Evolutionary conservation across 192 early-diverging fungal genomes (phyloP).

Genomic region (Coemansia sp.): DNA sequence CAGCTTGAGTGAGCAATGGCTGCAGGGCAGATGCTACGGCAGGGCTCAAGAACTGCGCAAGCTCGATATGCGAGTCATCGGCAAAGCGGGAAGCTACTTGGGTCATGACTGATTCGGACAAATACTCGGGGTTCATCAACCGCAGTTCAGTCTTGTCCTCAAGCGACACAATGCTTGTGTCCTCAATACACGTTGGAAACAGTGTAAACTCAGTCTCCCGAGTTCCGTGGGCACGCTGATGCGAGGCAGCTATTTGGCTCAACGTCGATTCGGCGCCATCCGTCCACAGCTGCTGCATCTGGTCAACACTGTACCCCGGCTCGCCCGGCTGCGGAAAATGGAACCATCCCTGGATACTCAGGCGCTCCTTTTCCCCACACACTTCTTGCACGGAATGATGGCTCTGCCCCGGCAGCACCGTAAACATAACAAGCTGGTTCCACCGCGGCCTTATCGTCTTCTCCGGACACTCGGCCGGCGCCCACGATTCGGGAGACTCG

Average conservation of each 20-base stretch:
- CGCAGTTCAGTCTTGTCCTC: conserved; percentile 53
- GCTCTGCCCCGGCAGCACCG: conserved; percentile 73
- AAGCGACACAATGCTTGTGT: conserved; percentile 1
- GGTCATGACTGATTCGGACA: conserved; percentile 48
- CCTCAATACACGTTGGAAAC: not conserved
- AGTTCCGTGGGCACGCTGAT: conserved; percentile 31
- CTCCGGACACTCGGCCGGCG: conserved; percentile 62
- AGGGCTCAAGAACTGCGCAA: conserved; percentile 60
- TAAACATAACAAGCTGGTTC: conserved; percentile 80
- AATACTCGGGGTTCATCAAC: conserved; percentile 68
- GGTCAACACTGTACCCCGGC: conserved; percentile 57
- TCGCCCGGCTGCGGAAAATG: conserved; percentile 74
- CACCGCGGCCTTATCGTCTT: conserved; percentile 60
- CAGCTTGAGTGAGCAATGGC: conserved; percentile 30
- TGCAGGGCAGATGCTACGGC: conserved; percentile 43
- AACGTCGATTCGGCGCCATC: conserved; percentile 58
- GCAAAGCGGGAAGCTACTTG: conserved; percentile 64
- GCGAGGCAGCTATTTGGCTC: conserved; percentile 56
- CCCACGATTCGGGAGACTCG: conserved; percentile 56
- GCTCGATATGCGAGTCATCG: conserved; percentile 68
- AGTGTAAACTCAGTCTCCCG: conserved; percentile 33
- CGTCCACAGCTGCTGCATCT: conserved; percentile 49
- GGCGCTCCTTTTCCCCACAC: conserved; percentile 53
- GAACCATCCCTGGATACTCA: conserved; percentile 77
- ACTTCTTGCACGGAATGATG: conserved; percentile 84